These are phyloP conservation scores for Xylaria sp. DNA, from an alignment of 2,329 filamentous ascomycete species.

Conservation along the genomic window DNA sequence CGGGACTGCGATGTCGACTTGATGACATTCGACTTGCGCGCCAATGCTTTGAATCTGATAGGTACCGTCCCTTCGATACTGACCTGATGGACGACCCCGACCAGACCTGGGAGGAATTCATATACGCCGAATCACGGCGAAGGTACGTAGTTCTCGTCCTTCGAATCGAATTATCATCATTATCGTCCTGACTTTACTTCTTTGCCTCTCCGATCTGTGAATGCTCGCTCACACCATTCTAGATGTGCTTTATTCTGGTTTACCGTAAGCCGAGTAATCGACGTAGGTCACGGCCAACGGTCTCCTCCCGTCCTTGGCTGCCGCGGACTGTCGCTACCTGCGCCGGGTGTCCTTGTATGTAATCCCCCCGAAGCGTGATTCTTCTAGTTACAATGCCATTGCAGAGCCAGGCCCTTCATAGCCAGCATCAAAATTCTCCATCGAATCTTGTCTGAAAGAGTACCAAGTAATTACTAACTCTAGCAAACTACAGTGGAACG, in stretches of 20 bases:
- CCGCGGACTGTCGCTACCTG: slow-evolving; percentile 32
- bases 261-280: slow-evolving; percentile 33
- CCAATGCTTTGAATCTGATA: slow-evolving; percentile 13
- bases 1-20: slow-evolving; percentile 12
- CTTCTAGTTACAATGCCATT: too few relatives aligned
- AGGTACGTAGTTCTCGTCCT: slow-evolving; percentile 25
- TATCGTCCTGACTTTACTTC: neutral
- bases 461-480: too few relatives aligned
- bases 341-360: slow-evolving; percentile 27
- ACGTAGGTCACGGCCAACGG: slow-evolving; percentile 28
- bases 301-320: slow-evolving; percentile 32
- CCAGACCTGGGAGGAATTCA: slow-evolving; percentile 36
- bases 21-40: slow-evolving; percentile 4
- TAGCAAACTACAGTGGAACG: too few relatives aligned
- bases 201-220: neutral
- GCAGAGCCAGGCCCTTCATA: too few relatives aligned
- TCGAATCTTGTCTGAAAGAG: too few relatives aligned
- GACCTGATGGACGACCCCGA: slow-evolving; percentile 26
- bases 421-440: too few relatives aligned
- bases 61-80: slow-evolving; percentile 23
- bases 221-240: neutral
- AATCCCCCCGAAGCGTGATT: too few relatives aligned
- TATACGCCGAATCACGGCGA: slow-evolving; percentile 34
- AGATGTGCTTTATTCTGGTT: slow-evolving; percentile 37
- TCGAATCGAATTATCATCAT: neutral